These are phyloP conservation scores for Exophiala sp. DNA, from an alignment of 2,329 filamentous ascomycete genomes.

Conservation along the genomic window DNA sequence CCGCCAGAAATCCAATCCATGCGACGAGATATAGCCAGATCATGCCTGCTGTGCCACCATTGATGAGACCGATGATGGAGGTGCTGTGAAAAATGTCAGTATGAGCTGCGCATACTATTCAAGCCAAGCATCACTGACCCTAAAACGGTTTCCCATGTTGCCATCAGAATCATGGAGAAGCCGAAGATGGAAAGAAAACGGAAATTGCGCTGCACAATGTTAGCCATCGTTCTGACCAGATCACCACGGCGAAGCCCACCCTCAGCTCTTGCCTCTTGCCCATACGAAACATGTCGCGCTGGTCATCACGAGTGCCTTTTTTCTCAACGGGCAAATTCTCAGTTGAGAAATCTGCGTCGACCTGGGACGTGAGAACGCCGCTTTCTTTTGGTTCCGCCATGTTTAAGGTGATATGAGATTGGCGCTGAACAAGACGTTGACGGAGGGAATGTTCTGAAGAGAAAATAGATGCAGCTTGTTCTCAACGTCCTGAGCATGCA, in stretches of 20 bases:
- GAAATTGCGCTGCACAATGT: conserved; percentile 36
- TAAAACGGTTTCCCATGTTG: conserved; percentile 40
- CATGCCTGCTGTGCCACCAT: conserved; percentile 51
- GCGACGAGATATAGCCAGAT: conserved; percentile 52
- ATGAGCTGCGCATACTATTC: background rate
- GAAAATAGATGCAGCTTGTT: too few relatives aligned
- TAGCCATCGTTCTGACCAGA: background rate
- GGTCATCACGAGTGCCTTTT: conserved; percentile 32
- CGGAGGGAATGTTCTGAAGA: background rate
- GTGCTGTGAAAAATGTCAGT: conserved; percentile 15
- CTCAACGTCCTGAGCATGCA: background rate
- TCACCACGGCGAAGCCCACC: conserved; percentile 17
- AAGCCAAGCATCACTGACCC: conserved; percentile 29
- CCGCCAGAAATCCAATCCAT: conserved; percentile 44
- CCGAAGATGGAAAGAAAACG: conserved; percentile 40
- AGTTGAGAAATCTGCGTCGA: conserved; percentile 19
- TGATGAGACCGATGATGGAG: conserved; percentile 30
- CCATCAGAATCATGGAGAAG: conserved; percentile 40
- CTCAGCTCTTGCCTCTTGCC: conserved; percentile 34
- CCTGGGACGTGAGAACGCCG: conserved; percentile 20
- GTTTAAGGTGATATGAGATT: conserved; percentile 15
- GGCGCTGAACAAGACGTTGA: background rate
- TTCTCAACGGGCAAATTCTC: conserved; percentile 27
- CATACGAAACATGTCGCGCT: conserved; percentile 35
- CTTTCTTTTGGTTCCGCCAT: conserved; percentile 17